A percentile compares a stretch with the other conserved stretches of the same genome.
These are phyloP conservation scores for Oryza nivara DNA, from an alignment of 176 grass and related monocot species.

Conservation along the genomic window DNA sequence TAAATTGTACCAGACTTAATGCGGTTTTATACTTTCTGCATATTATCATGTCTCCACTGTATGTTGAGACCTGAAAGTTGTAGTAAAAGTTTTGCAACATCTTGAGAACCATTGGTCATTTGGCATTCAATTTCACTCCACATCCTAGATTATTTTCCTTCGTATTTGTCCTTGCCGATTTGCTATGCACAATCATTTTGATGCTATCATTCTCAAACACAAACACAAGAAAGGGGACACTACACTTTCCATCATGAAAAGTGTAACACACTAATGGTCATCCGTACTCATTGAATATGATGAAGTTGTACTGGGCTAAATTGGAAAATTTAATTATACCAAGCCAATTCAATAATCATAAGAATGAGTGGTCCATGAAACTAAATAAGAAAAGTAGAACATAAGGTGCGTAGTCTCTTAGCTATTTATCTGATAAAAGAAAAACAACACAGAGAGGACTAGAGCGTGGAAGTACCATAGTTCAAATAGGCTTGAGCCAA, in stretches of 20 bases:
- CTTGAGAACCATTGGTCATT: not conserved
- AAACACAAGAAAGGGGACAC: not conserved
- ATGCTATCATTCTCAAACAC: slow-evolving; percentile 11
- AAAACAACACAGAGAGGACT: slow-evolving; percentile 29
- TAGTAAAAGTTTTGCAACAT: not conserved
- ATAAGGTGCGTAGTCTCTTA: not conserved
- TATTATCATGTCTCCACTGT: no score
- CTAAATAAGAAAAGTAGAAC: not conserved
- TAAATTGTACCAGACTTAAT: not conserved
- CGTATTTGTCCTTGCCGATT: not conserved
- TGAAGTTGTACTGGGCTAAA: slow-evolving; percentile 5
- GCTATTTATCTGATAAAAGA: not conserved
- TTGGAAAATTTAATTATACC: not conserved
- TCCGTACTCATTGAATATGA: slow-evolving; percentile 2
- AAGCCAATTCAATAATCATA: slow-evolving; percentile 25
- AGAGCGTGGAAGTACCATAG: slow-evolving; percentile 63
- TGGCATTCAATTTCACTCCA: not conserved
- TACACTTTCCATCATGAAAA: not conserved
- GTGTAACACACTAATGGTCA: not conserved
- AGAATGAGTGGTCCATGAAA: not conserved
- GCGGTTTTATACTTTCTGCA: not conserved
- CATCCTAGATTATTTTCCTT: slow-evolving; percentile 3
- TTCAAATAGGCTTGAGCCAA: slow-evolving; percentile 73
- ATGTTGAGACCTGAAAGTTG: not conserved
- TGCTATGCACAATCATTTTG: slow-evolving; percentile 4